Conservation (phyloP, 768 basidiomycete species). For the Multifurca ochricompacta region DNA sequence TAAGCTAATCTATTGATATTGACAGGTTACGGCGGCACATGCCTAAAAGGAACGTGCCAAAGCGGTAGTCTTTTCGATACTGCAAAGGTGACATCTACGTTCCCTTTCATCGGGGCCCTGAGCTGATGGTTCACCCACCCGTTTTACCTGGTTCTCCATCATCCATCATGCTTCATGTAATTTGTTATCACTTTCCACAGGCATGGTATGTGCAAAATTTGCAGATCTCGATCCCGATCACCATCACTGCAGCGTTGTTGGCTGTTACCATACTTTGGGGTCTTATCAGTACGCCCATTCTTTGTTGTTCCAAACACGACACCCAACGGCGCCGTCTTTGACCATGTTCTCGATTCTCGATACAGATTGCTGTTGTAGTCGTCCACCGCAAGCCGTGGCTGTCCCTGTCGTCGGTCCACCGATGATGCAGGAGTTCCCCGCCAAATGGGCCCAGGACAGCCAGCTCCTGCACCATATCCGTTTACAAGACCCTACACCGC, state of each 20-base stretch:
- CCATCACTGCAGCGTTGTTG: slow-evolving; percentile 60
- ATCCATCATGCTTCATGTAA: too few species aligned
- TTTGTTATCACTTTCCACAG: too few species aligned
- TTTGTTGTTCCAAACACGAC: neutral
- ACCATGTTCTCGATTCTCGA: neutral
- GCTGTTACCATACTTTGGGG: slow-evolving; percentile 49
- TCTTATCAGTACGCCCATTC: slow-evolving; percentile 36
- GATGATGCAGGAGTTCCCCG: neutral
- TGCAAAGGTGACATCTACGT: slow-evolving; percentile 40
- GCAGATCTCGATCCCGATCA: slow-evolving; percentile 72
- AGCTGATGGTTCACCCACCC: slow-evolving; percentile 5
- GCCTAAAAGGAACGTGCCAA: slow-evolving; percentile 53
- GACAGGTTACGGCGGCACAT: slow-evolving; percentile 64
- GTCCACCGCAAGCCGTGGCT: neutral
- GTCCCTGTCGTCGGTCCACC: neutral
- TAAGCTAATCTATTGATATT: slow-evolving; percentile 14
- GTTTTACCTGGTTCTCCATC: neutral
- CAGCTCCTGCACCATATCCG: neutral
- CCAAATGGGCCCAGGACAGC: neutral
- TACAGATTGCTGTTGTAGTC: slow-evolving; percentile 2
- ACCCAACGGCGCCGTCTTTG: neutral
- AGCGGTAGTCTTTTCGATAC: slow-evolving; percentile 50
- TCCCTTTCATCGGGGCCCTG: neutral
- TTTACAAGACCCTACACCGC: neutral
- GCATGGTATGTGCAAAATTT: slow-evolving; percentile 73